A percentile compares a stretch with the other conserved stretches of the same genome.
These are phyloP conservation scores for Pythium brassicae DNA, from an alignment of 352 stramenopile genomes.

Conservation along the genomic window DNA sequence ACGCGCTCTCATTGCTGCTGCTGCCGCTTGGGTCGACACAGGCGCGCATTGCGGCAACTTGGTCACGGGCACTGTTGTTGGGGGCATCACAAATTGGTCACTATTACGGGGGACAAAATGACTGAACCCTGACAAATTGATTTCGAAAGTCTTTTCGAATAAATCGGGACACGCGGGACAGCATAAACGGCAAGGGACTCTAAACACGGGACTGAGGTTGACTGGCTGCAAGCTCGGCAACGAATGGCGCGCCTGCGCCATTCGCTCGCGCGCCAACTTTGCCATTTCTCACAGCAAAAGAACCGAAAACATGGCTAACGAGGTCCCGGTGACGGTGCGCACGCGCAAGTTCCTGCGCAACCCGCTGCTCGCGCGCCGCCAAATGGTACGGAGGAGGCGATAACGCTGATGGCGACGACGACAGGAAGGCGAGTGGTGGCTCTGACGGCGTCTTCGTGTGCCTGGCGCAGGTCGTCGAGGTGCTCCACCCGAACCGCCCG, in stretches of 20 bases:
- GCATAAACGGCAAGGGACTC: no score
- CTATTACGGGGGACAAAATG: no score
- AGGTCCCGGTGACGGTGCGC: conserved; percentile 95
- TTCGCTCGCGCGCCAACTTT: conserved; percentile 9
- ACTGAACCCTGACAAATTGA: no score
- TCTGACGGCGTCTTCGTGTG: background rate
- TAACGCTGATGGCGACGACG: background rate
- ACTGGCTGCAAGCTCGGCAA: conserved; percentile 29
- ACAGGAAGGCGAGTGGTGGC: background rate
- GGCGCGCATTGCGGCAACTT: no score
- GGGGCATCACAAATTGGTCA: no score
- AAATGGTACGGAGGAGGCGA: conserved; percentile 87
- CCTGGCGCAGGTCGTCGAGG: conserved; percentile 90
- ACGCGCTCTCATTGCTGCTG: background rate
- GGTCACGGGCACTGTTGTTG: no score
- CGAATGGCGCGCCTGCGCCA: conserved; percentile 6
- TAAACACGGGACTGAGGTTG: conserved; percentile 9
- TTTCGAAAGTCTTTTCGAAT: no score
- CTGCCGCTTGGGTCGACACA: no score
- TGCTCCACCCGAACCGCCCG: conserved; percentile 96
- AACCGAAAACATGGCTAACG: conserved; percentile 90
- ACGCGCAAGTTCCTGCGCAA: conserved; percentile 99
- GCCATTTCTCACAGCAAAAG: conserved; percentile 44
- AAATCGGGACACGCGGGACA: no score
- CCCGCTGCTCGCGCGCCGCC: conserved; percentile 94